phyloP scores from a whole-genome alignment of 257 asterid genomes.

The Linderniella brevidens region DNA sequence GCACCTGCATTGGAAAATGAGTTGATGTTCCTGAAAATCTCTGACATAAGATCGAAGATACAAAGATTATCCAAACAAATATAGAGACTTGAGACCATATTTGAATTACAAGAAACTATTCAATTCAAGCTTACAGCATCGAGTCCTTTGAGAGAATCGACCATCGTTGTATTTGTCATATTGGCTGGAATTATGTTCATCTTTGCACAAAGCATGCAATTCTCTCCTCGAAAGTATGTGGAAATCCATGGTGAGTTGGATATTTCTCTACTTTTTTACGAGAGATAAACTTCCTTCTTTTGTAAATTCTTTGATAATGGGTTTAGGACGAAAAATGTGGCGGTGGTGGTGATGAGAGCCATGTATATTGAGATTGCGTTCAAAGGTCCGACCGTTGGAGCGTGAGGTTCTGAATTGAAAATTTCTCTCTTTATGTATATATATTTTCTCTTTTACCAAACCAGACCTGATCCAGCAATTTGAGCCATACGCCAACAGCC shows the following conservation, averaged over 20 bases:
- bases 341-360: constrained; percentile 12
- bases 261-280: too few relatives aligned
- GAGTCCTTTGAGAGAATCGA: constrained; percentile 42
- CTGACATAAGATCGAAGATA: not conserved
- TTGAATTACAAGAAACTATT: not conserved
- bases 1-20: constrained; percentile 28
- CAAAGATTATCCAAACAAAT: not conserved
- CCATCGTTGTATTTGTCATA: constrained; percentile 48
- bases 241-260: constrained; percentile 32
- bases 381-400: constrained; percentile 48
- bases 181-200: constrained; percentile 59
- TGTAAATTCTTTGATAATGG: constrained; percentile 7
- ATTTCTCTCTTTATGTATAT: constrained; percentile 1
- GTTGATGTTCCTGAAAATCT: not conserved
- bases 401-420: constrained; percentile 33
- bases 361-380: constrained; percentile 1
- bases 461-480: too few relatives aligned
- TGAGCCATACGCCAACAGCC: too few relatives aligned
- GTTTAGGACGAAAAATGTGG: constrained; percentile 9
- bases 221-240: constrained; percentile 46
- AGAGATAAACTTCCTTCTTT: not conserved
- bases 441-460: too few relatives aligned
- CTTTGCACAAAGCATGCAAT: constrained; percentile 62
- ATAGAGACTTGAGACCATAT: not conserved
- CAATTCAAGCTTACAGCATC: constrained; percentile 22